phyloP scores from a whole-genome alignment of 345 rosid species.

The Gossypium australe region DNA sequence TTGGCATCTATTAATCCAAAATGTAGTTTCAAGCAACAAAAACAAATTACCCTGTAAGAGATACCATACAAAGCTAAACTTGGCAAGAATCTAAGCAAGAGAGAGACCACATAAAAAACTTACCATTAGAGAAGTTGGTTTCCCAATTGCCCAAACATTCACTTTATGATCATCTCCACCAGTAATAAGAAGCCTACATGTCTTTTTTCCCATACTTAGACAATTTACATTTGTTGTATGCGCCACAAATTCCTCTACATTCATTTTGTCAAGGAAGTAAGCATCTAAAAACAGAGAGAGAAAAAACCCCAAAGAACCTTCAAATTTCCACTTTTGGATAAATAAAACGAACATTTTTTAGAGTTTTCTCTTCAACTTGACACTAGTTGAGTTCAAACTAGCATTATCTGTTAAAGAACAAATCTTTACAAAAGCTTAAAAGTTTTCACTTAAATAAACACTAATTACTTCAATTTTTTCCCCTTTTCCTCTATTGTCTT shows the following conservation, averaged over 20 bases:
- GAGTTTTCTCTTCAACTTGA: neutral
- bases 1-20: neutral
- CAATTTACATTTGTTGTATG: constrained; percentile 84
- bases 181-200: constrained; percentile 61
- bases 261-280: constrained; percentile 44
- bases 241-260: constrained; percentile 89
- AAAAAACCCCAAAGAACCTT: neutral
- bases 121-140: constrained; percentile 81
- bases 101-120: constrained; percentile 13
- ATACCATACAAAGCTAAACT: neutral
- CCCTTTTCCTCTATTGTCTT: neutral
- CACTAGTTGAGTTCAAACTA: neutral
- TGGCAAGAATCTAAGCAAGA: neutral
- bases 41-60: neutral
- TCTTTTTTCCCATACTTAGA: constrained; percentile 71
- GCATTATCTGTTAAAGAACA: neutral
- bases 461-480: neutral
- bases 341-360: neutral
- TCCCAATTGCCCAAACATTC: constrained; percentile 92
- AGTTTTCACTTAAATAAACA: neutral
- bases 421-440: neutral
- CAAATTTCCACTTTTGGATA: neutral
- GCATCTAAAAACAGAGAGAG: neutral
- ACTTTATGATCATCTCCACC: constrained; percentile 92
- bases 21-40: neutral